phyloP scores from a whole-genome alignment of 345 rosid species.

The Euphorbia tirucalli region DNA sequence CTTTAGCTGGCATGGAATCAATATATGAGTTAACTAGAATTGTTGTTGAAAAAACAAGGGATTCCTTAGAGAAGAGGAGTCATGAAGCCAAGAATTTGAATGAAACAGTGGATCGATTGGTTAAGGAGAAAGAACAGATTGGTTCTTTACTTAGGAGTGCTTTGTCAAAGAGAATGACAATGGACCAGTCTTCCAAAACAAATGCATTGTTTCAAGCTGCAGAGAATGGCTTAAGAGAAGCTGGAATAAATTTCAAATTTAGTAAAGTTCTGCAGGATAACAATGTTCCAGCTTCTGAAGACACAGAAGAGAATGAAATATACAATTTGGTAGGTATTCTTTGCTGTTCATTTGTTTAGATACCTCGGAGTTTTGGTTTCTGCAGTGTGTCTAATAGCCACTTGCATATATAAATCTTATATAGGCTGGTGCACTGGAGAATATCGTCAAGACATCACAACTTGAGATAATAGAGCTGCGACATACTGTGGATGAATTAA shows the following conservation, averaged over 20 bases:
- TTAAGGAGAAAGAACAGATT: conserved; percentile 89
- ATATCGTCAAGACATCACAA: conserved; percentile 87
- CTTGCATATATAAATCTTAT: conserved; percentile 16
- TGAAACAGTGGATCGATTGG: conserved; percentile 61
- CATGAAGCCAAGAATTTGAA: conserved; percentile 58
- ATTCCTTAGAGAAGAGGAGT: conserved; percentile 62
- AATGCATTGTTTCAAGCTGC: conserved; percentile 74
- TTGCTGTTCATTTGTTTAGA: not conserved
- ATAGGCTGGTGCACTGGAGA: conserved; percentile 96
- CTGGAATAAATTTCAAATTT: conserved; percentile 67
- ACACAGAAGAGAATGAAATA: conserved; percentile 71
- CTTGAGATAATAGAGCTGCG: conserved; percentile 74
- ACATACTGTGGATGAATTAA: conserved; percentile 75
- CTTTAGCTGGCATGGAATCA: conserved; percentile 92
- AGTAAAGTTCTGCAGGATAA: conserved; percentile 43
- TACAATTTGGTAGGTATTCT: conserved; percentile 64
- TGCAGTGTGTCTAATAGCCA: conserved; percentile 8
- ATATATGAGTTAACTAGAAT: conserved; percentile 61
- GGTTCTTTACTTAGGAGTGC: conserved; percentile 84
- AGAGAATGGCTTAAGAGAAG: conserved; percentile 78
- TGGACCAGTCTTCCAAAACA: conserved; percentile 56
- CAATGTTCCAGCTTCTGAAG: conserved; percentile 36
- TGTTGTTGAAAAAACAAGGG: conserved; percentile 55
- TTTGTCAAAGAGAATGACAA: conserved; percentile 63
- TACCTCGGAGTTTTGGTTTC: not conserved